Percentiles rank a stretch among this genome's conserved stretches.
Evolutionary conservation across 768 basidiomycete species (phyloP).

Genomic region (Hygrophorus pudorinus): DNA sequence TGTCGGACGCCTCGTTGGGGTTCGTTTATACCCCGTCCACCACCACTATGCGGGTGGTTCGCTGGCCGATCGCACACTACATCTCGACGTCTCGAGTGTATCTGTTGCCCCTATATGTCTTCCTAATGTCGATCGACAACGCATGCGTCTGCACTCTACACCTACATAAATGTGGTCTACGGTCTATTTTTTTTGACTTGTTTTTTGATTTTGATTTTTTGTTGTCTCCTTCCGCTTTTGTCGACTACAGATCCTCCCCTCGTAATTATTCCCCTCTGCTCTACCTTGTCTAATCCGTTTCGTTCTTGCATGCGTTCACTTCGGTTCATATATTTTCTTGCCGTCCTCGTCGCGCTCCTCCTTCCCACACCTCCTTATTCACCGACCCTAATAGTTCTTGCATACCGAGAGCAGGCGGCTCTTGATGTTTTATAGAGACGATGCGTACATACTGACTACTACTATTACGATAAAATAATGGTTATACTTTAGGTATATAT

Average conservation of each 20-base stretch:
- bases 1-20: too few species aligned
- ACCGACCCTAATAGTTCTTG: too few species aligned
- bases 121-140: not conserved
- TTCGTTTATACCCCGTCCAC: not conserved
- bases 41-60: slow-evolving; percentile 1
- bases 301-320: not conserved
- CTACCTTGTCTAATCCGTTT: not conserved
- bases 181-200: not conserved
- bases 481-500: too few species aligned
- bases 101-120: not conserved
- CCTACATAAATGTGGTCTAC: not conserved
- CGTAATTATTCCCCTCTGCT: not conserved
- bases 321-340: not conserved
- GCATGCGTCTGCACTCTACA: not conserved
- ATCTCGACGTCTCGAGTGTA: not conserved
- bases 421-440: too few species aligned
- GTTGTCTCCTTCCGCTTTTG: not conserved
- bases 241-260: slow-evolving; percentile 3
- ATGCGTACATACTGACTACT: too few species aligned
- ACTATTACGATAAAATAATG: too few species aligned
- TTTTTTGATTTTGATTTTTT: not conserved
- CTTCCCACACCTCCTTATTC: not conserved
- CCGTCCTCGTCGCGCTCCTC: not conserved
- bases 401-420: too few species aligned
- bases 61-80: slow-evolving; percentile 1